Evolutionary conservation across 305 asterid genomes (phyloP).

Genomic region (Fraxinus latifolia): DNA sequence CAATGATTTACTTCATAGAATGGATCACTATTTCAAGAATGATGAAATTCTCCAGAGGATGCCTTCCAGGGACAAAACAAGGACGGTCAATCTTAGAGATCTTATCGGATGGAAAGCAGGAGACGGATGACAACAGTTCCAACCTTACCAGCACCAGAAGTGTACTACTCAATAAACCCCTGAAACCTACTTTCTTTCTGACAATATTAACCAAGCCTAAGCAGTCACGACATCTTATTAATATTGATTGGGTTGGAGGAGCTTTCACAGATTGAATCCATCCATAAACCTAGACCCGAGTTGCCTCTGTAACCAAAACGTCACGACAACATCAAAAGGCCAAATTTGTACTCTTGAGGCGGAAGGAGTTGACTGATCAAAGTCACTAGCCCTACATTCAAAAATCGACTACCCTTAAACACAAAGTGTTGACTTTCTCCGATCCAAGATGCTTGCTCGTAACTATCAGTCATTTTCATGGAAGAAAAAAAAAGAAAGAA

Average conservation of each 20-base stretch:
- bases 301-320: neutral
- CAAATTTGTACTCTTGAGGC: neutral
- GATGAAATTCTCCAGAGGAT: neutral
- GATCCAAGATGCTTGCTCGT: neutral
- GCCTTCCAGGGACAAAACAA: neutral
- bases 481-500: neutral
- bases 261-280: conserved; percentile 15
- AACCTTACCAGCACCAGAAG: conserved; percentile 10
- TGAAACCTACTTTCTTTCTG: neutral
- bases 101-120: neutral
- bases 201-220: neutral
- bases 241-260: conserved; percentile 16
- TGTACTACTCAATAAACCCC: conserved; percentile 12
- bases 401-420: neutral
- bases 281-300: conserved; percentile 19
- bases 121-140: conserved; percentile 9
- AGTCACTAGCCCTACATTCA: neutral
- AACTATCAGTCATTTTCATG: neutral
- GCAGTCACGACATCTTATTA: neutral
- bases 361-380: neutral
- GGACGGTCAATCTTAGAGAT: neutral
- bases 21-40: neutral
- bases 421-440: neutral
- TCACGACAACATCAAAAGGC: neutral
- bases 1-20: neutral